These are phyloP conservation scores for Kernera saxatilis DNA, from an alignment of 345 rosid species.

Conservation along the genomic window DNA sequence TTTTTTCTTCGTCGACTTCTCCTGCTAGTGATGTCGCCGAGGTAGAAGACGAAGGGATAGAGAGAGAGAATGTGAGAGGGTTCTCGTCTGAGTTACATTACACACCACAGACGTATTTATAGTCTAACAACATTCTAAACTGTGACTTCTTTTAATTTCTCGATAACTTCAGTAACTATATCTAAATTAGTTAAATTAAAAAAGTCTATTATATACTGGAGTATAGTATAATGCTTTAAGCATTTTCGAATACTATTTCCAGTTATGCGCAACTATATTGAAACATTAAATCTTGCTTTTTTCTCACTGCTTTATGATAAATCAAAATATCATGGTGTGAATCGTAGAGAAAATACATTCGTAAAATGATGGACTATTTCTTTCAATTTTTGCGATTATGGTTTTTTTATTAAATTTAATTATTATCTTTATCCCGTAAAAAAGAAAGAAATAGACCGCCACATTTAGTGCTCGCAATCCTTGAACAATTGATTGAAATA, in stretches of 20 bases:
- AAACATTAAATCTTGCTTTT: neutral
- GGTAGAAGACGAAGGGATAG: conserved; percentile 21
- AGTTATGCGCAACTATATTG: neutral
- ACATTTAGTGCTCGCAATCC: neutral
- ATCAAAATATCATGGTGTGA: neutral
- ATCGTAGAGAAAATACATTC: no score
- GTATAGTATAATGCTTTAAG: no score
- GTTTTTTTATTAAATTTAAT: no score
- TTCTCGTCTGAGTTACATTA: neutral
- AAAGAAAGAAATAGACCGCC: neutral
- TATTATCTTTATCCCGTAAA: neutral
- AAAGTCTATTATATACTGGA: no score
- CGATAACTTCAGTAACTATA: neutral
- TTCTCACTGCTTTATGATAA: neutral
- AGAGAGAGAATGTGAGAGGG: neutral
- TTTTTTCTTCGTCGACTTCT: neutral
- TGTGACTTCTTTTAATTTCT: neutral
- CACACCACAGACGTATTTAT: neutral
- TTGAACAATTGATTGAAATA: neutral
- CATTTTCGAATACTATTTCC: neutral
- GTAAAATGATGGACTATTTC: no score
- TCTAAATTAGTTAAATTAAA: neutral
- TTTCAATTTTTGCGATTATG: neutral
- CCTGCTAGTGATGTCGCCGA: conserved; percentile 1
- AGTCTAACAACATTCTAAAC: neutral